Base-by-base conservation (phyloP, 164 flowering plant species). In the Stephania cephalantha region DNA sequence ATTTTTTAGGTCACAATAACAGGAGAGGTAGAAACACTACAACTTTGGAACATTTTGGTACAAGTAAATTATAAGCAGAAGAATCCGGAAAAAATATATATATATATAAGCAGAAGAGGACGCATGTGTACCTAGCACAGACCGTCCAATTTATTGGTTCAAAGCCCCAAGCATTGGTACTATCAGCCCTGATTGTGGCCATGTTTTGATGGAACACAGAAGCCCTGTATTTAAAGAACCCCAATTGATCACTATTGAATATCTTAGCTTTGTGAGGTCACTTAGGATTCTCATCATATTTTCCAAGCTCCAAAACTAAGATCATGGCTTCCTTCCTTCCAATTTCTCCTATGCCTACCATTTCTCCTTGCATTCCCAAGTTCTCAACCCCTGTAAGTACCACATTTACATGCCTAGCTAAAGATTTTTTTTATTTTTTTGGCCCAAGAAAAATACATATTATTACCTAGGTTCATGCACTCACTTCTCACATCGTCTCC, bases 281-380 rank as follows among this genome's bases (percentile, higher is more conserved):
- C 7, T 61, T 61, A 22, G 20, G 46, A 68, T 20, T 18, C 45
- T 48, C 29, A 71, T 48, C 29, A 71, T 25, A n/a, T 50, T 48
- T 31, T 31, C 50, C 7, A 73, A 64, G 69, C 75, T 73, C 64
- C 30, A 58, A 50, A 29, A 52, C 22, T 58, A 72, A 53, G 17
- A 11, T 44, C 64, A 81, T 81, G 86, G 80, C 83, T 68, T 15
- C 84, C 13, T 63, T 84, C 44, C 68, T 76, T 74, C 73, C 84
- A 9, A 46, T 69, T 31, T 79, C 79, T 55, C 73, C 78, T 18
- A 13, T 84, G 67, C 79, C 85, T 53, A 67, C 84, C 29, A 70
- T 71, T 4, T 52, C 80, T 52, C 17, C 72, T 46, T 29, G 48
- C 53, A 10, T 13, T 64, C 35, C 72, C n/a, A 25, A 25, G 70